These are phyloP conservation scores for Crithidia sp. DNA, from an alignment of 208 protist species.

Conservation along the genomic window DNA sequence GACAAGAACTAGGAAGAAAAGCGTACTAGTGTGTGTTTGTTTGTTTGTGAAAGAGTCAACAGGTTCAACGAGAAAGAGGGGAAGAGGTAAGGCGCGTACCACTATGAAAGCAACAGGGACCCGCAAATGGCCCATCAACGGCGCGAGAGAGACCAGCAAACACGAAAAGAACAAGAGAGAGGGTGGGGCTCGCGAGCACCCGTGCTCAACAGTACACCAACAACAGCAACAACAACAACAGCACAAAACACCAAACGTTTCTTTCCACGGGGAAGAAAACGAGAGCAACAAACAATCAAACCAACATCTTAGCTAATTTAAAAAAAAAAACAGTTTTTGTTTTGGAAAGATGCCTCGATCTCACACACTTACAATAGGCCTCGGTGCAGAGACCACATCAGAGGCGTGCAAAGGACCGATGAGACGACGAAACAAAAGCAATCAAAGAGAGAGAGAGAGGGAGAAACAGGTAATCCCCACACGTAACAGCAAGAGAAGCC, in stretches of 20 bases:
- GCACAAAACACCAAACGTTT: neutral
- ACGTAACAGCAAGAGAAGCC: no score
- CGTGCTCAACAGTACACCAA: neutral
- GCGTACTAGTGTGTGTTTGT: neutral
- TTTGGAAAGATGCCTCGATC: no score
- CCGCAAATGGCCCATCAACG: neutral
- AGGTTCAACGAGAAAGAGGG: no score
- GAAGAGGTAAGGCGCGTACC: no score
- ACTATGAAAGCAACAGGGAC: neutral
- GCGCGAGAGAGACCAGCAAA: neutral
- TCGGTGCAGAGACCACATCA: no score
- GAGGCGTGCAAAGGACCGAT: no score
- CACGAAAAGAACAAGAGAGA: neutral
- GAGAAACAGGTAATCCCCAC: no score
- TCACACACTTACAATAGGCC: no score
- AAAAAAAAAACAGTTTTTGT: neutral
- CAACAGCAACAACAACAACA: neutral
- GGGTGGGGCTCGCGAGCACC: neutral
- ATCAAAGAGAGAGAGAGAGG: no score
- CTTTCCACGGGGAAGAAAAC: slow-evolving; percentile 1
- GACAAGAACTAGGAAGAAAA: neutral
- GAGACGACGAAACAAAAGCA: no score
- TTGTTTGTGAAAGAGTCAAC: neutral
- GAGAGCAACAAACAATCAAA: neutral
- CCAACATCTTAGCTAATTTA: neutral